Evolutionary conservation across 2,329 filamentous ascomycete genomes (phyloP).

Genomic region (Colletotrichum shisoi): DNA sequence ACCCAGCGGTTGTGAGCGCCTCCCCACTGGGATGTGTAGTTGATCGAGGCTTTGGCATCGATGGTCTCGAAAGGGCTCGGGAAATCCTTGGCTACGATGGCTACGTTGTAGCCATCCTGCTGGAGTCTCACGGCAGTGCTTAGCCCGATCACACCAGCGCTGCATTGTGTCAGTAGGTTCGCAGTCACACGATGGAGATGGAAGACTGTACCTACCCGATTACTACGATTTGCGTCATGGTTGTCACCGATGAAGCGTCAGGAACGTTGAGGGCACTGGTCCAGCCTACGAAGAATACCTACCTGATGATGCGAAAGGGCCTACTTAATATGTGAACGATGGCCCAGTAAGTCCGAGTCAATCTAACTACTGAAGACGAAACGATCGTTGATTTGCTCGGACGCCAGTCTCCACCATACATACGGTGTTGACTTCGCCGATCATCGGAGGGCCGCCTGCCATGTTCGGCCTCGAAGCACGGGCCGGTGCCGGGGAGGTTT

Average conservation of each 20-base stretch:
- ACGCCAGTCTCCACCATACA: constrained; percentile 2
- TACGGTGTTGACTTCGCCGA: constrained; percentile 6
- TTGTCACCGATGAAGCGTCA: background rate
- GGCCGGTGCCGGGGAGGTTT: constrained; percentile 1
- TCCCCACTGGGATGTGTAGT: constrained; percentile 66
- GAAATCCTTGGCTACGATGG: constrained; percentile 57
- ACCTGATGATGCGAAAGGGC: background rate
- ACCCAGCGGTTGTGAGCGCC: constrained; percentile 64
- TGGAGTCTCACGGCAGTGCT: constrained; percentile 58
- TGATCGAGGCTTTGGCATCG: constrained; percentile 52
- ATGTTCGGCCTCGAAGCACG: constrained; percentile 11
- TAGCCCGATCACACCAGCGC: constrained; percentile 63
- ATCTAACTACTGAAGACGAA: background rate
- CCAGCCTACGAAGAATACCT: background rate
- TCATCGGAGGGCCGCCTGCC: constrained; percentile 20
- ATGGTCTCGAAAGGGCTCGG: constrained; percentile 57
- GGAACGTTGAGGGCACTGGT: background rate
- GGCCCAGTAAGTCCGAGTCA: background rate
- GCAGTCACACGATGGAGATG: background rate
- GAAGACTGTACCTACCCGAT: constrained; percentile 27
- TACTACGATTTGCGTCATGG: constrained; percentile 34
- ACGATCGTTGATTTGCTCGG: background rate
- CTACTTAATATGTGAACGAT: background rate
- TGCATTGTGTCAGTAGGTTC: constrained; percentile 41
- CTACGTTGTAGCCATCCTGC: constrained; percentile 50